A percentile compares a stretch with the other conserved stretches of the same genome.
Conservation (phyloP, 2,329 filamentous ascomycete genomes). For the Pseudogymnoascus verrucosus region DNA sequence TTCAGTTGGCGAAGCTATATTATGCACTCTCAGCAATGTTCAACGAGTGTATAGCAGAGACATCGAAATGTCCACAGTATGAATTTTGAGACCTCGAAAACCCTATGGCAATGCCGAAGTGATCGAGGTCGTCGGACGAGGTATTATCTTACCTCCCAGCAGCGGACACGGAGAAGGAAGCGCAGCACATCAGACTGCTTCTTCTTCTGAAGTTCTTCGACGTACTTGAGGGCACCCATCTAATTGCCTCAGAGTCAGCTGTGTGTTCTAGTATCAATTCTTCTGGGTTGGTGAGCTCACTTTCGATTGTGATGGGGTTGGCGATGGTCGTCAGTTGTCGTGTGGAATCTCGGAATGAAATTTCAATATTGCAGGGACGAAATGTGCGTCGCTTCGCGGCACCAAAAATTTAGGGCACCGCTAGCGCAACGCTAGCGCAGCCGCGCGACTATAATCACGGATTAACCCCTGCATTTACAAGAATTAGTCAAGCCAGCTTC, state of each 20-base stretch:
- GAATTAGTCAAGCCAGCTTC: neutral
- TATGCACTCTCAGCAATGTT: constrained; percentile 99
- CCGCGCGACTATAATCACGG: neutral
- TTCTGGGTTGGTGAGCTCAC: neutral
- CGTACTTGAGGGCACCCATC: constrained; percentile 99
- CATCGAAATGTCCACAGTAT: constrained; percentile 28
- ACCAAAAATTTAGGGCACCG: constrained; percentile 6
- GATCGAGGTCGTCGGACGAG: constrained; percentile 28
- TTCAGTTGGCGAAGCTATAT: constrained; percentile 99
- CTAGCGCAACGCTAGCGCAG: neutral
- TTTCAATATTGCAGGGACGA: constrained; percentile 8
- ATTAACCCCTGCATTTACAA: neutral
- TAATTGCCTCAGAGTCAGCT: constrained; percentile 30
- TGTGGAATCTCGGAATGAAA: constrained; percentile 10
- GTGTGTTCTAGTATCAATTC: neutral
- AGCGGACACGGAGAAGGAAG: constrained; percentile 99
- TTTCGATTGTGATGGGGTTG: constrained; percentile 9
- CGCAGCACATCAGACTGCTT: constrained; percentile 99
- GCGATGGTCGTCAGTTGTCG: constrained; percentile 10
- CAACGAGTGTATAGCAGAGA: constrained; percentile 96
- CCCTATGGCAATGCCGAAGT: constrained; percentile 21
- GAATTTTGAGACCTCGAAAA: constrained; percentile 17
- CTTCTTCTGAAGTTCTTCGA: constrained; percentile 99
- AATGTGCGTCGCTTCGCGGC: constrained; percentile 8
- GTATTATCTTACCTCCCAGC: constrained; percentile 88